Evolutionary conservation across 306 rosid genomes (phyloP).

Genomic region (Quercus engelmannii): DNA sequence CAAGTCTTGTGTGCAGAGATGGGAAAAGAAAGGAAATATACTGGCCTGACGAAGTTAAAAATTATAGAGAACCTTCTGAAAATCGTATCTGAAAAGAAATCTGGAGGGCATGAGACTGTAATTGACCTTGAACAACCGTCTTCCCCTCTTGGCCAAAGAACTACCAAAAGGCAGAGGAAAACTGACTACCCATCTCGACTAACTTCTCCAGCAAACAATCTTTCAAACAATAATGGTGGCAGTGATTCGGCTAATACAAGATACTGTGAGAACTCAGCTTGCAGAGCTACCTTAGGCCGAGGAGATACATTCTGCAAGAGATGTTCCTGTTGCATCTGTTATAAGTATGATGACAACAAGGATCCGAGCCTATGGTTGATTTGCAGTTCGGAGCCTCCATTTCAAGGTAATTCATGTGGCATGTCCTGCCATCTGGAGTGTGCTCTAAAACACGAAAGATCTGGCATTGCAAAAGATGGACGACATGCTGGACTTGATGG

Average conservation of each 20-base stretch:
- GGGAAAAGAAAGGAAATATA: constrained; percentile 99
- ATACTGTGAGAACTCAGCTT: constrained; percentile 90
- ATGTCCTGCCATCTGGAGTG: constrained; percentile 99
- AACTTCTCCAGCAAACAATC: constrained; percentile 41
- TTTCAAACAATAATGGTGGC: constrained; percentile 37
- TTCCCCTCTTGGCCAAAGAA: constrained; percentile 59
- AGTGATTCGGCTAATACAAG: constrained; percentile 26
- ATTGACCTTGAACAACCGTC: constrained; percentile 52
- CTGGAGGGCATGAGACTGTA: constrained; percentile 41
- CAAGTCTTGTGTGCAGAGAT: constrained; percentile 93
- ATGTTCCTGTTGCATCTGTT: constrained; percentile 92
- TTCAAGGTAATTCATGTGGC: constrained; percentile 78
- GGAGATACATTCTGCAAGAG: constrained; percentile 78
- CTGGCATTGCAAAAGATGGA: constrained; percentile 62
- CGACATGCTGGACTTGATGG: constrained; percentile 61
- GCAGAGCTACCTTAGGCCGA: constrained; percentile 68
- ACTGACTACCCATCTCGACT: constrained; percentile 71
- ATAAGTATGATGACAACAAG: constrained; percentile 87
- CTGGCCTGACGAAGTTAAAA: constrained; percentile 91
- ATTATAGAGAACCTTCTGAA: constrained; percentile 89
- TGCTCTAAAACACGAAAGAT: constrained; percentile 66
- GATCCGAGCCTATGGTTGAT: constrained; percentile 96
- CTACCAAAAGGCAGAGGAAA: constrained; percentile 86
- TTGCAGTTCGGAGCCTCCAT: constrained; percentile 86
- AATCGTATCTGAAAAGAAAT: constrained; percentile 82